phyloP scores from a whole-genome alignment of 345 rosid species.

The Lepidium aucheri region DNA sequence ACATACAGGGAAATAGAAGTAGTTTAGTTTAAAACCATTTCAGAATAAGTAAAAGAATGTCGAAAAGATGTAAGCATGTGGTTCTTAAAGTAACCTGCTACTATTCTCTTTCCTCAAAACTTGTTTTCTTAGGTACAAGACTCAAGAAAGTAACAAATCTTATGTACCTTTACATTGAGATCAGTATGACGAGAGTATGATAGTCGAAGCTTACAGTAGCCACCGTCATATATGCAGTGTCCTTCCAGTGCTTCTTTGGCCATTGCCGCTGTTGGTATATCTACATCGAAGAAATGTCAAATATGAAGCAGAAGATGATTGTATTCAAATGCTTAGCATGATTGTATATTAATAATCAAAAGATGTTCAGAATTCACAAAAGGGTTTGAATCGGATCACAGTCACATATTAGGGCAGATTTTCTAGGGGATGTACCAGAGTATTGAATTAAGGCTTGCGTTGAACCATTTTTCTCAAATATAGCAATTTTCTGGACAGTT shows the following conservation, averaged over 20 bases:
- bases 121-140: neutral
- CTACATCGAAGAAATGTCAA: constrained; percentile 31
- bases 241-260: constrained; percentile 95
- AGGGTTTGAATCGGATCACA: neutral
- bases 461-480: constrained; percentile 94
- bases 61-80: constrained; percentile 41
- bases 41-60: constrained; percentile 5
- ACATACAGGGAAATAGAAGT: neutral
- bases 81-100: constrained; percentile 32
- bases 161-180: constrained; percentile 99
- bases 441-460: constrained; percentile 91
- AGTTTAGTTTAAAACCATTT: neutral
- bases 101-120: constrained; percentile 19
- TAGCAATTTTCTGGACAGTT: constrained; percentile 85
- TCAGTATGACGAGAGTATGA: constrained; percentile 99
- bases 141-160: constrained; percentile 45
- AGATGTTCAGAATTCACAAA: neutral
- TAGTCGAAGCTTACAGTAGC: constrained; percentile 99
- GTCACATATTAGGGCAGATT: neutral
- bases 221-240: constrained; percentile 99
- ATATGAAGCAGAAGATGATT: neutral
- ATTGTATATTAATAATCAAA: neutral
- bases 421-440: constrained; percentile 45
- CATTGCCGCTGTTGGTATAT: constrained; percentile 66
- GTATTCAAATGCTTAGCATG: neutral